Conservation (phyloP, 768 basidiomycete species). For the Lactarius deliciosus region DNA sequence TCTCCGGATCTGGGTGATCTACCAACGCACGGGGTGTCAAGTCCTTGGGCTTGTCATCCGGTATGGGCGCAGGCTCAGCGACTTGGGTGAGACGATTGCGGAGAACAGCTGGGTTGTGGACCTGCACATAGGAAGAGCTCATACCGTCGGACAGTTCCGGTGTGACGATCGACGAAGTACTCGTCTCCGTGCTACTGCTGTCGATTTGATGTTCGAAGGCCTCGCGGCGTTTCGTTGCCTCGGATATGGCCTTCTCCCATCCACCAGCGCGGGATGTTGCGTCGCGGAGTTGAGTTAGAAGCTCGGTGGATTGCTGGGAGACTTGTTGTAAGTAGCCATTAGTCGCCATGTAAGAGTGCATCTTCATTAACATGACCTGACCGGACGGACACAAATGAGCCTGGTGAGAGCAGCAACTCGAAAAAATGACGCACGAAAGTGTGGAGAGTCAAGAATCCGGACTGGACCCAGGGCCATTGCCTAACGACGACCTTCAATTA, state of each 20-base stretch:
- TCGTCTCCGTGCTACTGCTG: constrained; percentile 15
- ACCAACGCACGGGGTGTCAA: constrained; percentile 48
- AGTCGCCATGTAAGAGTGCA: constrained; percentile 89
- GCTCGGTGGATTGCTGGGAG: constrained; percentile 45
- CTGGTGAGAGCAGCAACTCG: not conserved
- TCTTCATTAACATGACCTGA: constrained; percentile 90
- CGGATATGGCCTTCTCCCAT: constrained; percentile 58
- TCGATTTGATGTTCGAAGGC: constrained; percentile 39
- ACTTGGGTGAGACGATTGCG: constrained; percentile 51
- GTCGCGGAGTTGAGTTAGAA: constrained; percentile 47
- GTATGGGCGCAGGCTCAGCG: not conserved
- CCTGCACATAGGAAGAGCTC: constrained; percentile 55
- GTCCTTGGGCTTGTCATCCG: constrained; percentile 27
- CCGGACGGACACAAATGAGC: constrained; percentile 2
- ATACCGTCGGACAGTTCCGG: constrained; percentile 46
- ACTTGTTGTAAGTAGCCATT: constrained; percentile 79
- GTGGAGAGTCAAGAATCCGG: constrained; percentile 85
- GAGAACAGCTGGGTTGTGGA: constrained; percentile 50
- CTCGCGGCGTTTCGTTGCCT: constrained; percentile 48
- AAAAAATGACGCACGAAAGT: constrained; percentile 55
- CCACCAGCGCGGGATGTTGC: constrained; percentile 58
- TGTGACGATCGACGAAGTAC: constrained; percentile 38
- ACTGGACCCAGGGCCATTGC: constrained; percentile 98
- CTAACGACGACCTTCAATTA: constrained; percentile 39
- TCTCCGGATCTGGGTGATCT: constrained; percentile 62